Evolutionary conservation across 2,329 filamentous ascomycete species (phyloP), one percentile per base, ranked within the genome.

Genomic region (Colletotrichum sp.): DNA sequence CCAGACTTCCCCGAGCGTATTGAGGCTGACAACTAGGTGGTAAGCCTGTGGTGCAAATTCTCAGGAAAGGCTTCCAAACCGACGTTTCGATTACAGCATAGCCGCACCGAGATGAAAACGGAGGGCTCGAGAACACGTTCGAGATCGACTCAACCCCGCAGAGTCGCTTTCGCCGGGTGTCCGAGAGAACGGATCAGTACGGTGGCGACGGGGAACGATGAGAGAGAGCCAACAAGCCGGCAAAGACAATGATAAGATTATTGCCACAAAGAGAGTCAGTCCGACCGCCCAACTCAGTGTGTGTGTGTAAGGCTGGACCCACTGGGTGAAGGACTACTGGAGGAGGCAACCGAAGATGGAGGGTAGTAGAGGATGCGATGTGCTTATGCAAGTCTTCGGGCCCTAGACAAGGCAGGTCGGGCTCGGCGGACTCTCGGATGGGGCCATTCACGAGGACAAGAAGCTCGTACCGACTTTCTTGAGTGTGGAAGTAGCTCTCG

Each of bases 381-480:
- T 57, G 43, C 55, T 34, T 65, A 64, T 76, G 74, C 65, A 76
- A 76, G 64, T 52, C 59, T 69, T 61, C 43, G 74, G 55, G 12
- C 64, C 36, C 43, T 28, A 14, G 21, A 36, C 70, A 2, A 52
- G 24, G 12, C 65, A 32, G 21, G 12, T 48, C 64, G 34, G 64
- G 34, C 64, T 74, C 70, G 74, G 64, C 34, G 39, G 48, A 7
- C 57, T 48, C 28, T 26, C n/a, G 48, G 21, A 69, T 7, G 32
- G 34, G 28, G 34, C 28, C 43, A 74, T 36, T 32, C 24, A 52
- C 64, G 60, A 48, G 14, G n/a, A 48, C 7, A 10, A 48, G 10
- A 36, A 60, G 18, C n/a, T 43, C 59, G 59, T 73, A 61, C 70
- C 21, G 21, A 14, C 5, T 24, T 65, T 52, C 43, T 32, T 55